phyloP scores from a whole-genome alignment of 2,329 filamentous ascomycete species.

The Talaromyces atroroseus region DNA sequence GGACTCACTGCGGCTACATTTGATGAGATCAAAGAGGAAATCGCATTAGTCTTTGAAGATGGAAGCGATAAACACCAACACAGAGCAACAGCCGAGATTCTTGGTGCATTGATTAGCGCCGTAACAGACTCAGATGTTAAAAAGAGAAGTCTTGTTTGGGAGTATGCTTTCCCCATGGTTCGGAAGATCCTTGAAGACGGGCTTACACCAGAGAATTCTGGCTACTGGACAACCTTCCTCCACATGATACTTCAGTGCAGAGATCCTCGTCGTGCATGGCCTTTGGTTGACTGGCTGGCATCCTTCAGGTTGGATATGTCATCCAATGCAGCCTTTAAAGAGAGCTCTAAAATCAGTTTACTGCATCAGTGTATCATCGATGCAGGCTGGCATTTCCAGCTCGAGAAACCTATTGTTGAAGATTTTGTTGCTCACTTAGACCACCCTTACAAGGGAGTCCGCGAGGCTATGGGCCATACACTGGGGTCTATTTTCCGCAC shows the following conservation, averaged over 20 bases:
- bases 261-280: constrained; percentile 81
- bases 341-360: constrained; percentile 90
- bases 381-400: constrained; percentile 91
- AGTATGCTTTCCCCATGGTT: constrained; percentile 83
- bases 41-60: constrained; percentile 74
- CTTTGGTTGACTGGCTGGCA: constrained; percentile 75
- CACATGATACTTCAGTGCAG: constrained; percentile 83
- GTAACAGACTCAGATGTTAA: constrained; percentile 72
- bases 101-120: constrained; percentile 76
- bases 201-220: constrained; percentile 85
- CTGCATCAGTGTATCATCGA: constrained; percentile 84
- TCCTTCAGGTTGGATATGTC: constrained; percentile 87
- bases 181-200: constrained; percentile 83
- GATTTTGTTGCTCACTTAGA: constrained; percentile 89
- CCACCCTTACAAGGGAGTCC: constrained; percentile 95
- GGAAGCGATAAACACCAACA: constrained; percentile 97
- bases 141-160: constrained; percentile 73
- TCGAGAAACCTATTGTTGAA: constrained; percentile 79
- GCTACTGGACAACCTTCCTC: constrained; percentile 92
- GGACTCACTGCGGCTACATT: constrained; percentile 72
- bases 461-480: constrained; percentile 87
- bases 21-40: constrained; percentile 79
- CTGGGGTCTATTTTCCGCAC: constrained; percentile 85
- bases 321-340: constrained; percentile 97
- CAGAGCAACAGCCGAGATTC: constrained; percentile 87